A percentile compares a stretch with the other conserved stretches of the same genome.
These are phyloP conservation scores for Yueomyces sinensis DNA, from an alignment of 805 yeast genomes.

Conservation along the genomic window DNA sequence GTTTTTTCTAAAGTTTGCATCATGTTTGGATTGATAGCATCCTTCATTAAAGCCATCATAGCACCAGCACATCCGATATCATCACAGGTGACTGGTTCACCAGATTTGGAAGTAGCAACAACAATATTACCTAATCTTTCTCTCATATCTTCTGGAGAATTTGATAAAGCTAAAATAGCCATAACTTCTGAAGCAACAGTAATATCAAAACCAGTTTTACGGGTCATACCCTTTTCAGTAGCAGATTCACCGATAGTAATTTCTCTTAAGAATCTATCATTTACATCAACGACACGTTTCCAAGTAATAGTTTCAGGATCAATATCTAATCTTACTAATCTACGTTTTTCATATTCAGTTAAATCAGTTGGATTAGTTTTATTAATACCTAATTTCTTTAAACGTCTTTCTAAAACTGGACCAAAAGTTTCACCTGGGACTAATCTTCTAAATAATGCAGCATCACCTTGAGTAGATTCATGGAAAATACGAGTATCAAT, in stretches of 20 bases:
- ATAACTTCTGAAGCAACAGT: slow-evolving; percentile 77
- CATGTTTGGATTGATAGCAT: slow-evolving; percentile 71
- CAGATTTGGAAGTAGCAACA: slow-evolving; percentile 52
- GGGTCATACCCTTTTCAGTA: slow-evolving; percentile 60
- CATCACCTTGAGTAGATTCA: slow-evolving; percentile 61
- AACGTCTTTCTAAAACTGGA: slow-evolving; percentile 51
- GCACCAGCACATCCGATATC: slow-evolving; percentile 84
- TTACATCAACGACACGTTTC: slow-evolving; percentile 77
- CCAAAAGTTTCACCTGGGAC: slow-evolving; percentile 62
- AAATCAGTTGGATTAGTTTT: slow-evolving; percentile 63
- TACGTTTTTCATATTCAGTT: slow-evolving; percentile 51
- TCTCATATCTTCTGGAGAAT: slow-evolving; percentile 58
- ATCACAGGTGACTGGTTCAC: slow-evolving; percentile 70
- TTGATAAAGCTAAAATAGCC: slow-evolving; percentile 72
- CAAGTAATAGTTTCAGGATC: slow-evolving; percentile 71
- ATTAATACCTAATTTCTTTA: slow-evolving; percentile 52
- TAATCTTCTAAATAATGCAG: slow-evolving; percentile 57
- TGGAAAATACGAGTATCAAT: slow-evolving; percentile 80
- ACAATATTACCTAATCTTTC: slow-evolving; percentile 65
- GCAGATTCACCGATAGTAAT: slow-evolving; percentile 73
- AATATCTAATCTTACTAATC: slow-evolving; percentile 58
- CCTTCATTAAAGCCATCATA: slow-evolving; percentile 66
- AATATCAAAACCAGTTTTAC: slow-evolving; percentile 71
- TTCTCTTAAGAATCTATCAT: slow-evolving; percentile 68
- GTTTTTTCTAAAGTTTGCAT: slow-evolving; percentile 87